A percentile compares a stretch with the other conserved stretches of the same genome.
phyloP scores from a whole-genome alignment of 1,284 basidiomycete genomes.

The Tylopilus sp. region DNA sequence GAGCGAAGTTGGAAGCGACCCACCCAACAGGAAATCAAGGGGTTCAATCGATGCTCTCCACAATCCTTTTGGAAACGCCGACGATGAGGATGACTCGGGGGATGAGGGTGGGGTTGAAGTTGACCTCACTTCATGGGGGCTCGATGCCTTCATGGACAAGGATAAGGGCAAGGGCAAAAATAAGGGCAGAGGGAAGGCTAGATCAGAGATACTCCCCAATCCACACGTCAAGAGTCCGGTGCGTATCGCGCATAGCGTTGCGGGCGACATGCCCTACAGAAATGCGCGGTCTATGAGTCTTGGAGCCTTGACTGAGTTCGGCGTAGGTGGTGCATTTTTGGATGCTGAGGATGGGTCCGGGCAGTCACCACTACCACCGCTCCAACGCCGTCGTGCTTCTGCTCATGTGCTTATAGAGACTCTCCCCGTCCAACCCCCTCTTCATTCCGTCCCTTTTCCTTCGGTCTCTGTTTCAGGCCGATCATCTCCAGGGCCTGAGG shows the following conservation, averaged over 20 bases:
- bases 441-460: slow-evolving; percentile 74
- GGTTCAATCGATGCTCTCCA: slow-evolving; percentile 70
- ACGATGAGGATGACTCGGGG: slow-evolving; percentile 63
- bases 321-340: slow-evolving; percentile 57
- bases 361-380: slow-evolving; percentile 48
- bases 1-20: slow-evolving; percentile 65
- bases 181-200: slow-evolving; percentile 55
- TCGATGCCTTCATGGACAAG: slow-evolving; percentile 79
- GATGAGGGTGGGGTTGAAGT: slow-evolving; percentile 72
- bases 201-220: slow-evolving; percentile 62
- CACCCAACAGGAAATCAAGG: slow-evolving; percentile 58
- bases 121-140: slow-evolving; percentile 85
- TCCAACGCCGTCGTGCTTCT: slow-evolving; percentile 59
- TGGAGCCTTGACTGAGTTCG: slow-evolving; percentile 67
- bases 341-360: slow-evolving; percentile 43
- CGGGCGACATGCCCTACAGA: slow-evolving; percentile 46
- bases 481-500: slow-evolving; percentile 57
- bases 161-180: slow-evolving; percentile 62
- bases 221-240: slow-evolving; percentile 54
- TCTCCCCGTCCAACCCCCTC: slow-evolving; percentile 53
- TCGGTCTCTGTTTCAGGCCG: slow-evolving; percentile 59
- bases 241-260: slow-evolving; percentile 44
- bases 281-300: slow-evolving; percentile 71
- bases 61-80: slow-evolving; percentile 77
- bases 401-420: slow-evolving; percentile 62